Base-by-base conservation (phyloP, 139 green algal genomes). In the Chlorella vulgaris region DNA sequence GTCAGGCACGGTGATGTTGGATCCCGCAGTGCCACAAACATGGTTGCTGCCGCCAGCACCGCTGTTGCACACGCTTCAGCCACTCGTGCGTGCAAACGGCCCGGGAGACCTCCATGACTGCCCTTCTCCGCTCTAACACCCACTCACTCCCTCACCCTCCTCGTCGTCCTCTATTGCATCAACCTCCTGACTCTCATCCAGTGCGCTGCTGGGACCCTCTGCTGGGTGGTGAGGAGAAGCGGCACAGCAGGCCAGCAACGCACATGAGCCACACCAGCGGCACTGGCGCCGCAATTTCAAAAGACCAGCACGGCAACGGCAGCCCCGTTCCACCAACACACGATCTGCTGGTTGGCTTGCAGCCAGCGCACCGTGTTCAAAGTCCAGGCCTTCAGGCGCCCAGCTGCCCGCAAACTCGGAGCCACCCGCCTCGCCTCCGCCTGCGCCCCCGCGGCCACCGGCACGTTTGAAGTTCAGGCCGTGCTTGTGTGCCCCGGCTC, bases 401-500 rank as follows among this genome's bases (percentile, higher is more conserved):
- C 76, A 36, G 22, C 33, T 70, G 58, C 39, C 35, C 76, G 74
- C 76, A 82, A 82, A 82, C 65, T 75, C 63, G 28, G 75, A 31
- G 13, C 4, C 19, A 26, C 29, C 69, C 28, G 4, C 39, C 28
- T 4, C 28, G 2, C 58, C 39, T 2, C 39, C 28, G 36, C 60
- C n/a, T 26, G 24, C 58, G 40, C 58, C 31, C 2, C 18, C 58
- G 50, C 50, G 61, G 60, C 71, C 74, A 19, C 50, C 3, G 0
- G 58, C 33, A n/a, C 51, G 38, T 58, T 43, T 60, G 38, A n/a
- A 40, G n/a, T 58, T 39, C 3, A 28, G 35, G 40, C 70, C 67
- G n/a, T n/a, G 74, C 74, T 58, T 81, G 74, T n/a, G n/a, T n/a
- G n/a, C n/a, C n/a, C n/a, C 60, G 26, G 74, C 60, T 58, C n/a